Percentiles rank a stretch among this genome's conserved stretches.
Evolutionary conservation across 1,284 basidiomycete genomes (phyloP).

Genomic region (Ganoderma boninense): DNA sequence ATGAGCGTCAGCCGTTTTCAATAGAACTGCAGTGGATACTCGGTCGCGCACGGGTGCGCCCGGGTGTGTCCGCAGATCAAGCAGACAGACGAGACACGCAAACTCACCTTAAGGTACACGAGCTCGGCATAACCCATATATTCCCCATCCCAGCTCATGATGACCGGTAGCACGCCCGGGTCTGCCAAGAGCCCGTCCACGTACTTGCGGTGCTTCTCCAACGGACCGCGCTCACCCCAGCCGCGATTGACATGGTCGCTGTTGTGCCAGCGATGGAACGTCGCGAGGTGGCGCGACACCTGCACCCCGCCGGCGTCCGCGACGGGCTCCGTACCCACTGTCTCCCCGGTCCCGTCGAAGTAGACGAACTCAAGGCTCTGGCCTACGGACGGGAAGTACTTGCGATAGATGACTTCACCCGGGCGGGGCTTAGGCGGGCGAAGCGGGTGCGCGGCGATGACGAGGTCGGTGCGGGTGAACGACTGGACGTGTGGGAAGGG

Average conservation of each 20-base stretch:
- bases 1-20: background rate
- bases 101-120: conserved; percentile 56
- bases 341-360: conserved; percentile 46
- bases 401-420: conserved; percentile 55
- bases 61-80: background rate
- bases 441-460: conserved; percentile 61
- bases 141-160: conserved; percentile 63
- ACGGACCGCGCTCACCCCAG: conserved; percentile 59
- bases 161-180: conserved; percentile 53
- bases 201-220: conserved; percentile 58
- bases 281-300: conserved; percentile 50
- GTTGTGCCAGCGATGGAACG: conserved; percentile 64
- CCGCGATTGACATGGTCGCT: conserved; percentile 55
- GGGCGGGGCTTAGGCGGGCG: conserved; percentile 59
- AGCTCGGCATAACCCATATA: conserved; percentile 63
- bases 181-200: conserved; percentile 50
- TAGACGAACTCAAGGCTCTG: conserved; percentile 54
- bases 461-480: conserved; percentile 57
- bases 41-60: too few species aligned
- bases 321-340: conserved; percentile 37
- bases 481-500: conserved; percentile 51
- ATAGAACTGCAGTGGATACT: background rate
- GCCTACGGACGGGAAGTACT: conserved; percentile 53
- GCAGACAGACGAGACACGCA: background rate
- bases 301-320: conserved; percentile 32